Evolutionary conservation across 805 yeast species (phyloP).

Genomic region (Clavispora santaluciae): DNA sequence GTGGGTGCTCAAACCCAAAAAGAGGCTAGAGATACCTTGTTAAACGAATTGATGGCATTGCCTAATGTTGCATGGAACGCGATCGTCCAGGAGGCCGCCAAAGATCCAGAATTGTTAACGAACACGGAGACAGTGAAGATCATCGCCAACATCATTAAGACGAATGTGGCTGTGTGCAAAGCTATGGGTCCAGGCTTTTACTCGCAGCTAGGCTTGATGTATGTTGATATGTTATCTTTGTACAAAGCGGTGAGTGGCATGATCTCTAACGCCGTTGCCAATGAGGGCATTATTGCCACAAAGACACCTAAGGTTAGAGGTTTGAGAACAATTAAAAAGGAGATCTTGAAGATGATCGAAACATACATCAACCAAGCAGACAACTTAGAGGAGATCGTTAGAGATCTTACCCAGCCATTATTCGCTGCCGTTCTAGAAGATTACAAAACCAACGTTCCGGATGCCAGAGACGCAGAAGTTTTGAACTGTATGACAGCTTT

Average conservation of each 20-base stretch:
- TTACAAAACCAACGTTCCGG: slow-evolving; percentile 83
- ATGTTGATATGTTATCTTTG: slow-evolving; percentile 82
- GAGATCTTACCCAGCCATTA: slow-evolving; percentile 76
- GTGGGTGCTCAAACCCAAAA: slow-evolving; percentile 78
- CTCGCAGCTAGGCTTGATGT: slow-evolving; percentile 81
- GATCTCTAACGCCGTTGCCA: slow-evolving; percentile 75
- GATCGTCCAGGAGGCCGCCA: slow-evolving; percentile 78
- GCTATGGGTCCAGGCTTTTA: slow-evolving; percentile 90
- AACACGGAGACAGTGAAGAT: slow-evolving; percentile 85
- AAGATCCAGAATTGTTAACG: slow-evolving; percentile 73
- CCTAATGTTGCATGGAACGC: slow-evolving; percentile 96
- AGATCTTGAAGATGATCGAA: slow-evolving; percentile 82
- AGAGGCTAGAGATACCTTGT: slow-evolving; percentile 63
- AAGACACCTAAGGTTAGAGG: slow-evolving; percentile 94
- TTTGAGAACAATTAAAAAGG: slow-evolving; percentile 93
- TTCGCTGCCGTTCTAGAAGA: slow-evolving; percentile 84
- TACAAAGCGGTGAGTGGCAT: slow-evolving; percentile 84
- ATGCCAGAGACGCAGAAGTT: slow-evolving; percentile 97
- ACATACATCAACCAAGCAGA: slow-evolving; percentile 85
- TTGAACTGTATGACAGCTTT: slow-evolving; percentile 90
- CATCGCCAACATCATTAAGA: slow-evolving; percentile 88
- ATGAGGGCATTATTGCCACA: slow-evolving; percentile 83
- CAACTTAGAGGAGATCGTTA: slow-evolving; percentile 76
- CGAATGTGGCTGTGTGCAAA: slow-evolving; percentile 93
- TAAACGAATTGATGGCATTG: slow-evolving; percentile 75